These are phyloP conservation scores for Blastocystis sp. DNA, from an alignment of 352 stramenopile genomes.

Conservation along the genomic window DNA sequence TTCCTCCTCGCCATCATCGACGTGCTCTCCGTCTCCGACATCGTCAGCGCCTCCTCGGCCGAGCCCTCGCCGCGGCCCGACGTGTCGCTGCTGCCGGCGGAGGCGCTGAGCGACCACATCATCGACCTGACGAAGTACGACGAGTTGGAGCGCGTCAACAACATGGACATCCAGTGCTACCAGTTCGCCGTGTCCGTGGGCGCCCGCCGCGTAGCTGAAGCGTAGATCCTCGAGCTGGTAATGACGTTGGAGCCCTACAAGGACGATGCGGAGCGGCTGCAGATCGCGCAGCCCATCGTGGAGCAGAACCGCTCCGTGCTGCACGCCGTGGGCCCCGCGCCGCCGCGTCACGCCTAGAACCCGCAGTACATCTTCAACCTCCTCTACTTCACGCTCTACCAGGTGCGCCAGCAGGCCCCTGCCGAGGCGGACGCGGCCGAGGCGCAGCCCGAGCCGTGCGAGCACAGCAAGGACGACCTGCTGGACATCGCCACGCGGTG, in stretches of 20 bases:
- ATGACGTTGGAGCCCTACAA: slow-evolving; percentile 17
- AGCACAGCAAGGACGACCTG: slow-evolving; percentile 52
- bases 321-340: slow-evolving; percentile 1
- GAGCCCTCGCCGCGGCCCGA: neutral
- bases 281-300: slow-evolving; percentile 54
- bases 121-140: slow-evolving; percentile 44
- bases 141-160: slow-evolving; percentile 40
- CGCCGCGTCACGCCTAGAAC: slow-evolving; percentile 10
- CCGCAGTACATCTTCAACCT: slow-evolving; percentile 60
- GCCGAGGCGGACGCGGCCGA: neutral
- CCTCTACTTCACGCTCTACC: slow-evolving; percentile 67
- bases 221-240: slow-evolving; percentile 55
- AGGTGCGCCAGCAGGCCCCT: slow-evolving; percentile 5
- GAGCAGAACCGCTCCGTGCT: slow-evolving; percentile 32
- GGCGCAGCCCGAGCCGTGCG: neutral
- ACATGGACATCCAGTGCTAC: slow-evolving; percentile 62
- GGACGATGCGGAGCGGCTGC: slow-evolving; percentile 14
- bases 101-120: slow-evolving; percentile 35
- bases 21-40: slow-evolving; percentile 36
- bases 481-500: slow-evolving; percentile 17
- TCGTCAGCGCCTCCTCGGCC: slow-evolving; percentile 4
- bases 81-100: slow-evolving; percentile 7
- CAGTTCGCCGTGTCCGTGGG: slow-evolving; percentile 45
- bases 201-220: neutral
- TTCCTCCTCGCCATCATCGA: slow-evolving; percentile 20